Evolutionary conservation across 805 yeast species (phyloP), one percentile per base, ranked within the genome.

Genomic region (Saturnispora halmiae): DNA sequence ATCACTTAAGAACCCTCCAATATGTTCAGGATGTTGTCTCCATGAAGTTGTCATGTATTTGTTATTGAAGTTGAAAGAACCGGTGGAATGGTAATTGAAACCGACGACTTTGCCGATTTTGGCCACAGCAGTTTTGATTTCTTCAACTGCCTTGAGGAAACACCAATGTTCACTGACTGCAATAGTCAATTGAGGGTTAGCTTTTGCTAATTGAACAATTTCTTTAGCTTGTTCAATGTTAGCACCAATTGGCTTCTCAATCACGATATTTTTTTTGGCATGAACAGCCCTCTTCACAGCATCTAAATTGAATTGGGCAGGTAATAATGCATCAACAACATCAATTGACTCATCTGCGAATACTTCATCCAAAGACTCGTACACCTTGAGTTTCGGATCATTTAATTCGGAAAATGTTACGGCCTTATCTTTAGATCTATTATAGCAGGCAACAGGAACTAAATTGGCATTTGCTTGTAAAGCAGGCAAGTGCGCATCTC

Each of bases 231-330:
- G 94, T 9, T 67, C 73, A 52, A 90, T 60, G 45, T 73, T 79
- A 30, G 95, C 94, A 26, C 96, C 92, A 56, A 90, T 79, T 48
- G 97, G 97, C 64, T 90, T 90, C 60, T 90, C 97, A 53, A 90
- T 61, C 29, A 76, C 68, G 34, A 88, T 68, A 44, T 95, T 92
- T 64, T 88, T 90, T 38, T 77, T 75, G 51, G 82, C 72, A 36
- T 73, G 70, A 41, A 85, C 66, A 2, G 94, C 94, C 50, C 72
- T 69, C 53, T 76, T 69, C 26, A 87, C 80, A 2, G 78, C 78
- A 30, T 68, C 75, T 34, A 77, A 65, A 59, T 86, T 90, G 66
- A 62, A 72, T 58, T 86, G 90, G 1, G 79, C 95, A n/a, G 97
- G 97, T 40, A 90, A 71, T 46, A 88, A 68, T 2, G 86, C 94